These are phyloP conservation scores for Luffa aegyptiaca DNA, from an alignment of 306 rosid genomes.

Conservation along the genomic window DNA sequence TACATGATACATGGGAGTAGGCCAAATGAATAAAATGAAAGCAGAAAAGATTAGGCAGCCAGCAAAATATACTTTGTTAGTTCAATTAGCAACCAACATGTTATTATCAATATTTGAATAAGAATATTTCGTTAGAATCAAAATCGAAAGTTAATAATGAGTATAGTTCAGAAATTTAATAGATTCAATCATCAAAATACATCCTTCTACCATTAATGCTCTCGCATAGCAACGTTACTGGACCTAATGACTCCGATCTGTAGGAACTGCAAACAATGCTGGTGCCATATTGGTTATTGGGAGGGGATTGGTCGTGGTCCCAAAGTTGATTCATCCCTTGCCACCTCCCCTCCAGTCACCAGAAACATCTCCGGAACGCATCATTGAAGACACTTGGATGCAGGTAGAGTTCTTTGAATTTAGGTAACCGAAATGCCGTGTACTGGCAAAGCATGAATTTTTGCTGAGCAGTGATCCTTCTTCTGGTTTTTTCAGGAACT, in stretches of 20 bases:
- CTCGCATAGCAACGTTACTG: background rate
- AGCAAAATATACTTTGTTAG: background rate
- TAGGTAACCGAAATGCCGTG: background rate
- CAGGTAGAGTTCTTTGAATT: constrained; percentile 34
- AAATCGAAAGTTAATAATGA: background rate
- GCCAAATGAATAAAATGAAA: too few species aligned
- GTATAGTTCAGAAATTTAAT: background rate
- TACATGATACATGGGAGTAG: too few species aligned
- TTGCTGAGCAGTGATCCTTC: background rate
- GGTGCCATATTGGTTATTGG: constrained; percentile 97
- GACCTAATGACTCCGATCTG: background rate
- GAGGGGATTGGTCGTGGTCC: constrained; percentile 99
- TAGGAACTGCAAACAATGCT: constrained; percentile 98
- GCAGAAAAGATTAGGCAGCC: too few species aligned
- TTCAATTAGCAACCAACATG: background rate
- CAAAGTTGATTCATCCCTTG: constrained; percentile 89
- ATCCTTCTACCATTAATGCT: background rate
- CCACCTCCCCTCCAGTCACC: constrained; percentile 99
- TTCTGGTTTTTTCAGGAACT: constrained; percentile 48
- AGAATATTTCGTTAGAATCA: background rate
- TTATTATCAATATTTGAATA: background rate
- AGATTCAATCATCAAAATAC: background rate
- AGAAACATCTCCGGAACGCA: constrained; percentile 92
- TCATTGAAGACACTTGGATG: constrained; percentile 90
- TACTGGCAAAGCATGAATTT: background rate